Conservation (phyloP, 139 green algal species). For the Yamagishiella unicocca region DNA sequence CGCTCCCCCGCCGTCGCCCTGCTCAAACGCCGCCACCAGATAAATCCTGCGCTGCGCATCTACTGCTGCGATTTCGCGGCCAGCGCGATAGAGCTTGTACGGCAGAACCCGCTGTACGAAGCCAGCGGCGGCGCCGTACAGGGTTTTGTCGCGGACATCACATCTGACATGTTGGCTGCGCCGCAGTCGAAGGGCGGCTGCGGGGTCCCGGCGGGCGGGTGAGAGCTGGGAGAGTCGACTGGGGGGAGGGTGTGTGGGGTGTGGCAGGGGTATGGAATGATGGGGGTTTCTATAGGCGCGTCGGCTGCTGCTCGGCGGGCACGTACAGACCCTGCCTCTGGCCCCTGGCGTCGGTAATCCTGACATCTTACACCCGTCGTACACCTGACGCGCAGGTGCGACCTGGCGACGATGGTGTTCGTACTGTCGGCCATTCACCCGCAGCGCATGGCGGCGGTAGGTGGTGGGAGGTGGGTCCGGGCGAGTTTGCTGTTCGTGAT, state of each 20-base stretch:
- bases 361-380: too few relatives aligned
- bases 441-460: slow-evolving; percentile 72
- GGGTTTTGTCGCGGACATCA: slow-evolving; percentile 92
- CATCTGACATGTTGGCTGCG: slow-evolving; percentile 57
- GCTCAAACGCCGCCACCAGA: too few relatives aligned
- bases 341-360: too few relatives aligned
- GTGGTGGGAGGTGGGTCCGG: too few relatives aligned
- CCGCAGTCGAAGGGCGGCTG: slow-evolving; percentile 15
- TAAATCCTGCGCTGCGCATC: slow-evolving; percentile 71
- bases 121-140: slow-evolving; percentile 57
- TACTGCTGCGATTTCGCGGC: slow-evolving; percentile 94
- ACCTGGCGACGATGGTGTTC: slow-evolving; percentile 88
- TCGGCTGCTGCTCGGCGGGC: too few relatives aligned
- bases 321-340: too few relatives aligned
- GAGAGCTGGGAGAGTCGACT: too few relatives aligned
- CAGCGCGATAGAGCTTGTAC: slow-evolving; percentile 83
- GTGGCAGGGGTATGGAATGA: too few relatives aligned
- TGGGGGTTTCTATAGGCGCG: too few relatives aligned
- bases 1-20: too few relatives aligned
- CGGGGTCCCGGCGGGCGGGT: slow-evolving; percentile 24
- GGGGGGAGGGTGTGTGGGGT: too few relatives aligned
- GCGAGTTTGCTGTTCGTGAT: too few relatives aligned
- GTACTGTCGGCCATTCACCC: slow-evolving; percentile 93
- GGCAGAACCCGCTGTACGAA: slow-evolving; percentile 51
- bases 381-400: slow-evolving; percentile 43